Conservation (phyloP, 106 monocot species). For the Ottelia alismoides region DNA sequence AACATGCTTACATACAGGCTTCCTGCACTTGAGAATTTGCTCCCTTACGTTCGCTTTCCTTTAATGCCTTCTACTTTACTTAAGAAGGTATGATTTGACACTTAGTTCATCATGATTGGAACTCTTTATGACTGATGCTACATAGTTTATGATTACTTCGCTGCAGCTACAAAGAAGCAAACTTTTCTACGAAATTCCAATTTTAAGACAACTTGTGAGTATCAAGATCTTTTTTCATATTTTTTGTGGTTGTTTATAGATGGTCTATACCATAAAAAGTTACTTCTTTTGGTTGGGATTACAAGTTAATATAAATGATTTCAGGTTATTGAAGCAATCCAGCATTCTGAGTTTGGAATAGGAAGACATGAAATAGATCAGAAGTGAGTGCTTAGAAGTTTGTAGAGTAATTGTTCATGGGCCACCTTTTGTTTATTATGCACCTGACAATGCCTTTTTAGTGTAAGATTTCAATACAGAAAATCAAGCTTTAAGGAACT, state of each 20-base stretch:
- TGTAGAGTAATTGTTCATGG: too few relatives aligned
- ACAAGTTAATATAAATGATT: not conserved
- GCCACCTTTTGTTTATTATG: constrained; percentile 3
- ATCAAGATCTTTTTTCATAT: not conserved
- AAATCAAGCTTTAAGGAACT: constrained; percentile 91
- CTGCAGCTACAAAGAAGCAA: constrained; percentile 73
- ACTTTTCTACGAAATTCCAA: constrained; percentile 27
- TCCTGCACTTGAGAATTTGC: constrained; percentile 32
- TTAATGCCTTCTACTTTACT: constrained; percentile 51
- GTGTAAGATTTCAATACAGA: constrained; percentile 80
- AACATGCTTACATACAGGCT: constrained; percentile 49
- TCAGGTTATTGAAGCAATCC: constrained; percentile 61
- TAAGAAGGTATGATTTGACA: constrained; percentile 80
- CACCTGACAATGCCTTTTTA: constrained; percentile 12
- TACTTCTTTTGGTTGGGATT: not conserved
- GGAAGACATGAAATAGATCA: constrained; percentile 23
- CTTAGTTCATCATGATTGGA: too few relatives aligned
- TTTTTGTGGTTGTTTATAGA: not conserved
- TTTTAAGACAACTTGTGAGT: constrained; percentile 66
- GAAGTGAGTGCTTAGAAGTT: constrained; percentile 24
- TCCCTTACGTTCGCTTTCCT: constrained; percentile 81
- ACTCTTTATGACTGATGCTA: too few relatives aligned
- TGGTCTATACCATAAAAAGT: too few relatives aligned
- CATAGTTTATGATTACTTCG: too few relatives aligned
- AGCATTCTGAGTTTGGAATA: constrained; percentile 19